phyloP scores from a whole-genome alignment of 164 flowering plant genomes.

The Umbilicus rupestris region DNA sequence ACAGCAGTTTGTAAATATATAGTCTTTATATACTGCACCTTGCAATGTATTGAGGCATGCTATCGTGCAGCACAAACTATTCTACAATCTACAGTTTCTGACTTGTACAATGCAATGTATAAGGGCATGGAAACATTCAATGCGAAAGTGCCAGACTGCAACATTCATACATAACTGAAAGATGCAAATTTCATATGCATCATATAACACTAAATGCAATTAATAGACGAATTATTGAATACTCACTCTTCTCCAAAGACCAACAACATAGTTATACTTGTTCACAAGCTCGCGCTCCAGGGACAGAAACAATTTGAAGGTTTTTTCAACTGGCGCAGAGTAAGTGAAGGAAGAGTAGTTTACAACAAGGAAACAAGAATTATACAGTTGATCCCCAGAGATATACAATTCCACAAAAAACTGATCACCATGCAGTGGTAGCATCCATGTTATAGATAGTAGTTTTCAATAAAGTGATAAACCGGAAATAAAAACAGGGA shows the following conservation, averaged over 20 bases:
- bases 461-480: neutral
- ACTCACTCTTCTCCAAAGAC: constrained; percentile 96
- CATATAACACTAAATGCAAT: neutral
- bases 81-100: too few species aligned
- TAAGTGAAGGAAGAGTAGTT: neutral
- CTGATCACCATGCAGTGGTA: neutral
- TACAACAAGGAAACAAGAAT: neutral
- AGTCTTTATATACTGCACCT: neutral
- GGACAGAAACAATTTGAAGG: constrained; percentile 62
- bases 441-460: neutral
- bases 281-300: constrained; percentile 66
- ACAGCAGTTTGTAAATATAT: too few species aligned
- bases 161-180: neutral
- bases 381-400: neutral
- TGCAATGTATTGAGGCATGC: neutral
- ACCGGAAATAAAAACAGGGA: neutral
- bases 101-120: too few species aligned
- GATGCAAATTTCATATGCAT: neutral
- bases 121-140: too few species aligned
- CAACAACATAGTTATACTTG: constrained; percentile 73
- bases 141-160: too few species aligned
- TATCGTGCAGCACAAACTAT: too few species aligned
- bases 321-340: constrained; percentile 64
- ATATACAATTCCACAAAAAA: neutral
- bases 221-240: neutral